Conservation (phyloP, 2,329 filamentous ascomycete species). For the Monosporascus cannonballus region DNA sequence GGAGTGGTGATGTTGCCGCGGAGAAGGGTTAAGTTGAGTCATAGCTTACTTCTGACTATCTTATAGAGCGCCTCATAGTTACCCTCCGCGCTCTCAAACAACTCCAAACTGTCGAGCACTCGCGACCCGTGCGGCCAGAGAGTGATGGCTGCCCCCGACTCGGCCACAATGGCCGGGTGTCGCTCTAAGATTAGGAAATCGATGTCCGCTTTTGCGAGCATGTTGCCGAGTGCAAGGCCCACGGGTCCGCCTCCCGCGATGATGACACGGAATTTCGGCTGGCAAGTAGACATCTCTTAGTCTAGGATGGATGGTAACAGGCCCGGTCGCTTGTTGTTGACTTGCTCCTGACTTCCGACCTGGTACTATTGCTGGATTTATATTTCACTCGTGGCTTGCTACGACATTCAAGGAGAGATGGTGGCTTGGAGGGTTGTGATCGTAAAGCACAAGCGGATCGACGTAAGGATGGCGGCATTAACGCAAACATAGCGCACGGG, state of each 20-base stretch:
- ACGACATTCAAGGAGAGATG: too few species aligned
- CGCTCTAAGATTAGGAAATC: conserved; percentile 34
- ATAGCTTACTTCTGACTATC: background rate
- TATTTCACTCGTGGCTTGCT: too few species aligned
- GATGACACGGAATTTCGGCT: conserved; percentile 15
- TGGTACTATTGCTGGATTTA: too few species aligned
- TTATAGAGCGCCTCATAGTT: background rate
- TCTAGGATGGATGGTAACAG: too few species aligned
- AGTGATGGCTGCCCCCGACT: conserved; percentile 10
- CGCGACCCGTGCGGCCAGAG: conserved; percentile 6
- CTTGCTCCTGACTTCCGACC: too few species aligned
- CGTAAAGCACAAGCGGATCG: too few species aligned
- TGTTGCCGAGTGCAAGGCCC: conserved; percentile 24
- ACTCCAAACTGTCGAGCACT: conserved; percentile 8
- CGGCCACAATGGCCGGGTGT: conserved; percentile 5
- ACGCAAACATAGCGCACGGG: too few species aligned
- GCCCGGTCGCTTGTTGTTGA: too few species aligned
- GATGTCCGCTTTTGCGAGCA: conserved; percentile 24
- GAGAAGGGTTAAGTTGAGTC: background rate
- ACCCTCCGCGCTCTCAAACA: conserved; percentile 2
- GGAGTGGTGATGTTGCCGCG: too few species aligned
- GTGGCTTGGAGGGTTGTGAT: too few species aligned
- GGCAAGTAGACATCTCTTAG: too few species aligned
- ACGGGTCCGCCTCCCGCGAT: conserved; percentile 24
- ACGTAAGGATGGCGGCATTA: too few species aligned